Percentiles rank a stretch among this genome's conserved stretches.
Conservation (phyloP, 2,329 filamentous ascomycete species). For the Cordyceps pruinosa region DNA sequence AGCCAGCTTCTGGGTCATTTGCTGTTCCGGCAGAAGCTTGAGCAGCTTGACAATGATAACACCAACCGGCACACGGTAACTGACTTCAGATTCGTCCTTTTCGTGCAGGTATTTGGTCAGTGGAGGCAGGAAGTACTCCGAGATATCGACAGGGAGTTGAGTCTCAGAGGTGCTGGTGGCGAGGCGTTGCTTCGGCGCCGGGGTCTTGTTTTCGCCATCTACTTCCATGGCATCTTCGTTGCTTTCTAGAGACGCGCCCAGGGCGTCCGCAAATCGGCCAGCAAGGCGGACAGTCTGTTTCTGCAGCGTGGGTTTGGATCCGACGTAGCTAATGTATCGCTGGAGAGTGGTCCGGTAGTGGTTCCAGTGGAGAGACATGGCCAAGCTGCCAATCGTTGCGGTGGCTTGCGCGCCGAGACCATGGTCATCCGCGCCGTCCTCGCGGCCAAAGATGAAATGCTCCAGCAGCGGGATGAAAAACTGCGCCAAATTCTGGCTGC, state of each 20-base stretch:
- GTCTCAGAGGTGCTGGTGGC: conserved; percentile 59
- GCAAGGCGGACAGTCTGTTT: conserved; percentile 81
- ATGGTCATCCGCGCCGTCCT: conserved; percentile 67
- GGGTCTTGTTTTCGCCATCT: conserved; percentile 25
- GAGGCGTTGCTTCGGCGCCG: conserved; percentile 35
- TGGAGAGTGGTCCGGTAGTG: conserved; percentile 82
- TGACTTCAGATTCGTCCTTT: conserved; percentile 92
- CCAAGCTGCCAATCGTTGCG: conserved; percentile 68
- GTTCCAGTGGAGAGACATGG: conserved; percentile 76
- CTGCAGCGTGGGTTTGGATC: conserved; percentile 71
- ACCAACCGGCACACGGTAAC: conserved; percentile 82
- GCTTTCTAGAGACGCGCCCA: conserved; percentile 46
- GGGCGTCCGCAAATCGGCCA: conserved; percentile 70
- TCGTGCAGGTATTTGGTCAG: conserved; percentile 82
- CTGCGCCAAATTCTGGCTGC: conserved; percentile 71
- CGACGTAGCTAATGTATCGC: conserved; percentile 76
- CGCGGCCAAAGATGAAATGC: conserved; percentile 83
- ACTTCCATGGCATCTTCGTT: conserved; percentile 37
- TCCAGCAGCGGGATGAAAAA: conserved; percentile 89
- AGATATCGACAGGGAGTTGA: conserved; percentile 66
- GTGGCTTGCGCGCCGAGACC: conserved; percentile 82
- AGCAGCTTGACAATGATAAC: conserved; percentile 84
- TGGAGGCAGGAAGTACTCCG: conserved; percentile 68
- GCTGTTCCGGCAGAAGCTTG: conserved; percentile 65
- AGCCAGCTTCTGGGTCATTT: conserved; percentile 69